Conservation (phyloP, 2,329 filamentous ascomycete genomes). For the Hypoxylon sp. region DNA sequence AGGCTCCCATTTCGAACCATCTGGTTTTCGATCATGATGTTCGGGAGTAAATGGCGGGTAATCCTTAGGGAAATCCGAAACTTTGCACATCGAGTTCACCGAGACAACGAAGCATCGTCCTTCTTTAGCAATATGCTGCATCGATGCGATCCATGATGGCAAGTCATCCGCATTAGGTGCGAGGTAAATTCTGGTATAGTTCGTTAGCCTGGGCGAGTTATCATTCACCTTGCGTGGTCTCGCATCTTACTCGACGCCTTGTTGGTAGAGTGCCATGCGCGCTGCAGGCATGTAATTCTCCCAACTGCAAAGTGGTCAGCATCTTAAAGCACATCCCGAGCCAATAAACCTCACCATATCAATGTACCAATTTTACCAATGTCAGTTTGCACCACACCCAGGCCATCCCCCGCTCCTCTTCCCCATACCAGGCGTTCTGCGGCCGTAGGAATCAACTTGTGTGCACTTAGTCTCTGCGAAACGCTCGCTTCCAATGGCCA, state of each 20-base stretch:
- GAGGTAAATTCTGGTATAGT: constrained; percentile 52
- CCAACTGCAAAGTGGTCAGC: constrained; percentile 52
- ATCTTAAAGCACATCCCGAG: not conserved
- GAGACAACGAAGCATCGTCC: constrained; percentile 61
- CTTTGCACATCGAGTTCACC: constrained; percentile 59
- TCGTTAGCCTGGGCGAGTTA: constrained; percentile 1
- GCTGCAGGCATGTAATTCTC: constrained; percentile 63
- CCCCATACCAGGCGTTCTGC: constrained; percentile 64
- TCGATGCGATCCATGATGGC: constrained; percentile 58
- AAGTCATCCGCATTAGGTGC: constrained; percentile 55
- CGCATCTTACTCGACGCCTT: constrained; percentile 58
- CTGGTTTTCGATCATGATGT: constrained; percentile 57
- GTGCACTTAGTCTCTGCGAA: constrained; percentile 15
- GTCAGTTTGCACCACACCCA: constrained; percentile 58
- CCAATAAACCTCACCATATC: constrained; percentile 54
- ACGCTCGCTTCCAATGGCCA: constrained; percentile 5
- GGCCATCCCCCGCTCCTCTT: constrained; percentile 58
- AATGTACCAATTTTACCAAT: constrained; percentile 60
- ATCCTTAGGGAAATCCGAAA: constrained; percentile 60
- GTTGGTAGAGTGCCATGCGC: constrained; percentile 60
- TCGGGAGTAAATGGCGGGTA: constrained; percentile 60
- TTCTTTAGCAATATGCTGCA: constrained; percentile 64
- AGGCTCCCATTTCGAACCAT: constrained; percentile 56
- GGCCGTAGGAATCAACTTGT: constrained; percentile 58
- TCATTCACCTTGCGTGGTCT: not conserved